Base-by-base conservation (phyloP, 495 filamentous ascomycete genomes). In the Penicillium bovifimosum region DNA sequence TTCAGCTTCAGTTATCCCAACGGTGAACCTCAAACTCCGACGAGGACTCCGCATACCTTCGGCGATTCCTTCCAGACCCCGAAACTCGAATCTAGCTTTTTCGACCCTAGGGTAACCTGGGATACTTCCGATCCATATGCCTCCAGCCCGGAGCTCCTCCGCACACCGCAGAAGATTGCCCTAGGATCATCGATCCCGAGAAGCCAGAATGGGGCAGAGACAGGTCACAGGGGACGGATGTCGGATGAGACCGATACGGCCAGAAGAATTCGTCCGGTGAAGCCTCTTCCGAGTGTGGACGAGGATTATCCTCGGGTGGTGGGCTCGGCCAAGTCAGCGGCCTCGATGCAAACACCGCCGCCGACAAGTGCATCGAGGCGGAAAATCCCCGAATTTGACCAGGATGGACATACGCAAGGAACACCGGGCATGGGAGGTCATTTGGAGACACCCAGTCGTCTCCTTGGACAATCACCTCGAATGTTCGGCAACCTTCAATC, bases 21-120 rank as follows among this genome's bases (percentile, higher is more conserved):
- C 79, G 84, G 81, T 76, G 82, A 86, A 75, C 86, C 87, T 66
- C 85, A 84, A 48, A 90, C 87, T 50, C 86, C 86, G 18, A 86
- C 82, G 62, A 83, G 81, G 68, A 90, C 86, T 36, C 86, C 87
- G 54, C 86, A 77, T 20, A 84, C 84, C 41, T 63, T 77, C 49
- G 69, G 73, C 41, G 80, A 80, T 58, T 70, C 80, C 47, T 86
- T 88, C 64, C 80, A 84, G 52, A 88, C 86, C 11, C 85, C 86
- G 16, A 86, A 83, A 63, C 73, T 77, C 58, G 76, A 79, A 50
- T 75, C 73, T 9, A 76, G 73, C 54, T 77, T 75, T 54, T 75
- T 74, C 56, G 77, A 78, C 50, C 72, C 75, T 28, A 66, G 70
- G 38, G 72, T 77, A 44, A 80, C 73, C 47, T 79, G 75, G 75